phyloP scores from a whole-genome alignment of 73 alveolate species.

The Paramecium octaurelia region DNA sequence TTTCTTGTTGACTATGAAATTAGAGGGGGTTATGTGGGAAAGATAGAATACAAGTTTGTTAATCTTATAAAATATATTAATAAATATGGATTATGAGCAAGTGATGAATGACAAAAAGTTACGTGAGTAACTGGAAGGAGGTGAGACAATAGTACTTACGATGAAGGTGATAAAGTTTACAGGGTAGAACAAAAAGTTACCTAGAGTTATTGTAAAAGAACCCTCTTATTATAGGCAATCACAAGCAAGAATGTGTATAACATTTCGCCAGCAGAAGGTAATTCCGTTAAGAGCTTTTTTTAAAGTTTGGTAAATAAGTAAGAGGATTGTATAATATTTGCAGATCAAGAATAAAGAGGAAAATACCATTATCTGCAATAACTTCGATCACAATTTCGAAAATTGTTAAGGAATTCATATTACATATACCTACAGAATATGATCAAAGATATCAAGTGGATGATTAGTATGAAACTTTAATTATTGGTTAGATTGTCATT shows the following conservation, averaged over 20 bases:
- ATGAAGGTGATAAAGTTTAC: slow-evolving; percentile 32
- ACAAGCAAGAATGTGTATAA: slow-evolving; percentile 54
- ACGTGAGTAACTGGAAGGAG: slow-evolving; percentile 14
- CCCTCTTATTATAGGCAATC: not conserved
- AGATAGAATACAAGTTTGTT: not conserved
- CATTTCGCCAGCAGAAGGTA: slow-evolving; percentile 53
- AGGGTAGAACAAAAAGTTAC: not conserved
- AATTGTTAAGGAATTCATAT: slow-evolving; percentile 22
- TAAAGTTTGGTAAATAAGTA: slow-evolving; percentile 43
- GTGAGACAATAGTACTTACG: not conserved
- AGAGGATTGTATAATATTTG: not conserved
- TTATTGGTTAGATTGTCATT: not conserved
- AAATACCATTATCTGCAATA: slow-evolving; percentile 36
- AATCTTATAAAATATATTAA: not conserved
- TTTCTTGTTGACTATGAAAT: not conserved
- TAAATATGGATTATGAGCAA: slow-evolving; percentile 13
- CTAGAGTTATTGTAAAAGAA: not conserved
- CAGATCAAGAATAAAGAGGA: slow-evolving; percentile 54
- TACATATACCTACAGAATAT: slow-evolving; percentile 57
- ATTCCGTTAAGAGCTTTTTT: slow-evolving; percentile 23
- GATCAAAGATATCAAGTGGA: slow-evolving; percentile 44
- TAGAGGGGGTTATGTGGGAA: not conserved
- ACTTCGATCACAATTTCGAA: slow-evolving; percentile 46
- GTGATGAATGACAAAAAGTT: slow-evolving; percentile 34
- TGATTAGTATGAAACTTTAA: slow-evolving; percentile 24